Percentiles rank a stretch among this genome's conserved stretches.
These are phyloP conservation scores for Saccharomyces uvarum DNA, from an alignment of 1,139 yeast genomes.

Conservation along the genomic window DNA sequence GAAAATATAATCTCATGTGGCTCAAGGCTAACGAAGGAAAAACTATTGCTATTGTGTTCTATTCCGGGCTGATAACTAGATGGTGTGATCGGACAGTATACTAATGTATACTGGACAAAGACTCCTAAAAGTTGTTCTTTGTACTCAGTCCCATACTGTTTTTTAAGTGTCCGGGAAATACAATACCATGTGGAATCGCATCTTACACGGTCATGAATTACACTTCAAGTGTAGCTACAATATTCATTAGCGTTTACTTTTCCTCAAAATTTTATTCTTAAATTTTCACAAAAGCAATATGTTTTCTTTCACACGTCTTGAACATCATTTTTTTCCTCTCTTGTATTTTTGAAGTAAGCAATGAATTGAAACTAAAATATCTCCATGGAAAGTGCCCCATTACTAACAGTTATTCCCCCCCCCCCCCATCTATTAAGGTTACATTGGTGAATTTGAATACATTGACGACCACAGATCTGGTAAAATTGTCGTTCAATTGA, in stretches of 20 bases:
- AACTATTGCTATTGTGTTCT: neutral
- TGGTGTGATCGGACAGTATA: constrained; percentile 67
- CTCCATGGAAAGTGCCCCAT: neutral
- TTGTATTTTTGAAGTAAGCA: neutral
- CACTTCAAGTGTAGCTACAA: constrained; percentile 3
- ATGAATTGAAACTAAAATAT: neutral
- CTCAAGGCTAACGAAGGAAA: neutral
- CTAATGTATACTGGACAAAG: constrained; percentile 7
- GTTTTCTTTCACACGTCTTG: neutral
- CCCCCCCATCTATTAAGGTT: constrained; percentile 39
- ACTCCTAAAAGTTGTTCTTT: neutral
- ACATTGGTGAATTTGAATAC: constrained; percentile 98
- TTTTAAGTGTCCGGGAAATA: constrained; percentile 91
- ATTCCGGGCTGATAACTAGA: constrained; percentile 94
- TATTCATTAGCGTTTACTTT: constrained; percentile 55
- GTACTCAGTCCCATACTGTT: constrained; percentile 82
- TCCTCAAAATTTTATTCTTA: constrained; percentile 46
- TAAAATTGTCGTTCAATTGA: constrained; percentile 90
- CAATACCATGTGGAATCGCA: constrained; percentile 49
- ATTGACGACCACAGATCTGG: constrained; percentile 99
- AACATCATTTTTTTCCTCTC: neutral
- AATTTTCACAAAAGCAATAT: neutral
- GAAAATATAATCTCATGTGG: neutral
- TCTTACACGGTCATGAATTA: constrained; percentile 60
- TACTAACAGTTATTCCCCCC: constrained; percentile 29